Evolutionary conservation across 1,284 basidiomycete species (phyloP), one percentile per base, ranked within the genome.

Genomic region (Moesziomyces antarcticus): DNA sequence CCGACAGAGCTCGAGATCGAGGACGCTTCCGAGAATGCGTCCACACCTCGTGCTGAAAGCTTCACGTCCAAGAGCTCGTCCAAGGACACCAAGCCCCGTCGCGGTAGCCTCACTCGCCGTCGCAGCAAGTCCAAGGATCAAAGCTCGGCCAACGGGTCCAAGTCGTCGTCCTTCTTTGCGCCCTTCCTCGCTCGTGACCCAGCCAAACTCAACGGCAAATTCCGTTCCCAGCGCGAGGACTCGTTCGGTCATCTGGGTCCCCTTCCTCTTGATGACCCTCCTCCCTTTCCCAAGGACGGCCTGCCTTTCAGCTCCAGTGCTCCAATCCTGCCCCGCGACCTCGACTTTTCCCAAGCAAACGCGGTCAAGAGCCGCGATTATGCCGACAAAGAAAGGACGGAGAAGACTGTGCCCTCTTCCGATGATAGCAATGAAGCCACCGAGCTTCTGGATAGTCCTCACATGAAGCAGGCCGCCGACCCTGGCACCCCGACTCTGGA

Each of bases 141-240:
- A 1, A 42, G 46, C 45, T 37, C 48, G 9, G 50, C 54, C 33
- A 64, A 61, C 44, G 13, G 43, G 0, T 50, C 57, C 1, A 62
- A 47, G 40, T 47, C 57, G 0, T 55, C 66, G 14, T 73, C 66
- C 24, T 55, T 70, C 53, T 74, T 74, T 50, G 56, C 72, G 11
- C 67, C 72, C 14, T 74, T 74, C 53, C 66, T 60, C 48, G 61
- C 66, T 3, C 53, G 71, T 14, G 61, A 66, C n/a, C 58, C 61
- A 2, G 56, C 30, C 44, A 68, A 59, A 30, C 21, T 21, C 24
- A 33, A 44, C 40, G 30, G 52, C 50, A 45, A 40, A 5, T 45
- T 48, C 14, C 30, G 60, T 35, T 46, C 30, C 10, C 53, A 53
- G n/a, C 54, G 57, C 25, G 42, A 46, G 25, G 65, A 68, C 5